These are phyloP conservation scores for Colletotrichum tabaci DNA, from an alignment of 2,329 filamentous ascomycete genomes.

Conservation along the genomic window DNA sequence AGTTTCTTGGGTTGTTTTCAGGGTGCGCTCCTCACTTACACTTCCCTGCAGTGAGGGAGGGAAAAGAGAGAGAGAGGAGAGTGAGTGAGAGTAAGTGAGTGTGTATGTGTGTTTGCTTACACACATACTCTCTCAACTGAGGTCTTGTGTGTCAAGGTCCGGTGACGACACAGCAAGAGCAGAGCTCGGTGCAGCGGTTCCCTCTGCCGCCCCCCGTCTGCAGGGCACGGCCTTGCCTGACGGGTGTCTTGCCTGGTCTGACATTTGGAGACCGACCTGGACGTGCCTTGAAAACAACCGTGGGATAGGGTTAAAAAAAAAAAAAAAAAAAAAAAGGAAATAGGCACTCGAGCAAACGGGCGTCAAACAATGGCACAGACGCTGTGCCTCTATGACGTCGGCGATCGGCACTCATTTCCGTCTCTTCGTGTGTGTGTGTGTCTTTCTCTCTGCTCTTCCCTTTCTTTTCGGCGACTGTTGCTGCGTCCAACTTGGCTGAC, in stretches of 20 bases:
- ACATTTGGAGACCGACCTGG: not conserved
- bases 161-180: slow-evolving; percentile 10
- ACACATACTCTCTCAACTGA: too few relatives aligned
- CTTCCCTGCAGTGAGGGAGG: not conserved
- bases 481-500: too few relatives aligned
- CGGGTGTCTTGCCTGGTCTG: slow-evolving; percentile 18
- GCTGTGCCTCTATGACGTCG: slow-evolving; percentile 31
- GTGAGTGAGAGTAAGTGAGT: too few relatives aligned
- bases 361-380: slow-evolving; percentile 38
- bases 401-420: slow-evolving; percentile 11
- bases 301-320: not conserved
- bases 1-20: slow-evolving; percentile 36
- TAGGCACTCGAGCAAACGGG: slow-evolving; percentile 23
- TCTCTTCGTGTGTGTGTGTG: too few relatives aligned
- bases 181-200: slow-evolving; percentile 26
- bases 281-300: too few relatives aligned
- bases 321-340: not conserved
- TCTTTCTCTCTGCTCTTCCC: not conserved
- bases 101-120: too few relatives aligned
- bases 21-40: not conserved
- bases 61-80: too few relatives aligned
- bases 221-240: slow-evolving; percentile 14
- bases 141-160: too few relatives aligned
- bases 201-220: not conserved
- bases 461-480: not conserved